Base-by-base conservation (phyloP, 2,329 filamentous ascomycete genomes). In the Geosmithia flava region DNA sequence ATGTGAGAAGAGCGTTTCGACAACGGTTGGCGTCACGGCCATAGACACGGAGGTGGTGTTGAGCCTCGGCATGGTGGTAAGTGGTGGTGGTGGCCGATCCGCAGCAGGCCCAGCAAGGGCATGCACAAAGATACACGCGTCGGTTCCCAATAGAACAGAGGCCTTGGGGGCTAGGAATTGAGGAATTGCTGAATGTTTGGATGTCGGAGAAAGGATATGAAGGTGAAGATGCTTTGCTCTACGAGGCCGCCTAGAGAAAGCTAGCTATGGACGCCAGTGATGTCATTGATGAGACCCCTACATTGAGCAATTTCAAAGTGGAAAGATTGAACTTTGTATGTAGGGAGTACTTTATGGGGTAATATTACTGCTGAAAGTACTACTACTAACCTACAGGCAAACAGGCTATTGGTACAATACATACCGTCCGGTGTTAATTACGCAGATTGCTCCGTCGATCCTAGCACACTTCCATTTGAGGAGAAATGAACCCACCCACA, bases 1-100 rank as follows among this genome's bases (percentile, higher is more conserved):
- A 74, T 97, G 93, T 50, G 83, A 83, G 56, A 97, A 72, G 53
- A 91, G 82, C 15, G 91, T 96, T 54, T 86, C 83, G 49, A 97
- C 75, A 44, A 95, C 85, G 3, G 86, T 89, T 13, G 93, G 91
- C 53, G 89, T 88, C 48, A 96, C 84, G 46, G 89, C 89, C 54
- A 87, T 76, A 49, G 83, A 81, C 51, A 97, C 83, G 15, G 85
- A 81, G 40, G 91, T 47, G 20, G 48, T 49, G 17, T 30, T 46
- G 30, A 49, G 45, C 30, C 42, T 46, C 11, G 17, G 19, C 47
- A 48, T 48, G 23, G 27, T 33, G 27, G 44, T 20, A 15, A 20
- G 44, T 37, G 8, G 23, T 29, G 27, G 44, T 37, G 8, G 23
- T 29, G 27, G 41, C 41, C 41, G 41, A 42, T 20, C 20, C 10